Evolutionary conservation across 1,284 basidiomycete species (phyloP).

Genomic region (Naganishia sp.): DNA sequence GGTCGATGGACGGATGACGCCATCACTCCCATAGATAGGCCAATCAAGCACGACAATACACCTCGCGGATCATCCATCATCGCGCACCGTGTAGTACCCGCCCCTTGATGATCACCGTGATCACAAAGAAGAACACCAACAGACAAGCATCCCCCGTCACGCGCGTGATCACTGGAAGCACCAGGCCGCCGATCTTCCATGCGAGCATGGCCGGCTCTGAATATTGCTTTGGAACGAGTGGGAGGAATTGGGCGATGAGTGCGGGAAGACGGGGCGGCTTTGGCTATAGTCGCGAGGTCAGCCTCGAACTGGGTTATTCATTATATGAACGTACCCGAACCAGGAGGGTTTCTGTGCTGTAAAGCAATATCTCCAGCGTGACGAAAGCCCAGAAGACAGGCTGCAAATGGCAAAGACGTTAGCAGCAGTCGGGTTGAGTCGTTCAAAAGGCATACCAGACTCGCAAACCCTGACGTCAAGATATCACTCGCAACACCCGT

Average conservation of each 20-base stretch:
- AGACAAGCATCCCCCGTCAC: constrained; percentile 50
- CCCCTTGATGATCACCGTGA: constrained; percentile 37
- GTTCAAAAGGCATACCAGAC: constrained; percentile 32
- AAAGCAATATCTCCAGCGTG: constrained; percentile 50
- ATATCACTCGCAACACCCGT: constrained; percentile 38
- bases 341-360: constrained; percentile 50
- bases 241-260: constrained; percentile 49
- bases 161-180: constrained; percentile 40
- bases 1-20: too few species aligned
- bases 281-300: constrained; percentile 26
- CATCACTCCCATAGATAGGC: too few species aligned
- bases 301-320: too few species aligned
- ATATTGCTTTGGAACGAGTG: constrained; percentile 49
- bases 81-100: not conserved
- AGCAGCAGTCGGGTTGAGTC: not conserved
- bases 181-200: constrained; percentile 42
- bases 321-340: constrained; percentile 47
- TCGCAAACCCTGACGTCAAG: constrained; percentile 33
- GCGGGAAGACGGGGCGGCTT: constrained; percentile 49
- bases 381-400: constrained; percentile 55
- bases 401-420: constrained; percentile 33
- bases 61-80: not conserved
- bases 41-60: too few species aligned
- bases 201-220: constrained; percentile 44
- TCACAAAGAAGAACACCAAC: constrained; percentile 48